Conservation (phyloP, 495 filamentous ascomycete genomes). For the Tetracladium setigerum region DNA sequence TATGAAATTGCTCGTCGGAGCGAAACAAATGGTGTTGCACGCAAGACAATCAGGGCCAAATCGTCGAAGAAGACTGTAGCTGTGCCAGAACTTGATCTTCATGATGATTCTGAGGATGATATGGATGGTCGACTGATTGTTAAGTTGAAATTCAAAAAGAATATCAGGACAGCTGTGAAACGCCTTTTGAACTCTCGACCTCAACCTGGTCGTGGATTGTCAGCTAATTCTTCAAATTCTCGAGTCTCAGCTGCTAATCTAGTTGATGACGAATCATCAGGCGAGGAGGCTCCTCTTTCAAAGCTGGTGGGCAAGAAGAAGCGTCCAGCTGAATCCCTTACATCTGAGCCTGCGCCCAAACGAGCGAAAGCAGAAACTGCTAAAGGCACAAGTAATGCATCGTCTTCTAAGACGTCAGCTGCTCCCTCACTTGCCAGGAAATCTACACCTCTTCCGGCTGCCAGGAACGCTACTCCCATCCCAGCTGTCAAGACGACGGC, state of each 20-base stretch:
- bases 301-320: slow-evolving; percentile 5
- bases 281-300: slow-evolving; percentile 4
- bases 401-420: background rate
- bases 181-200: no score
- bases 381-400: background rate
- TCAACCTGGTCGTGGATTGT: no score
- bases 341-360: slow-evolving; percentile 12
- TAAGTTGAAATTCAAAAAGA: slow-evolving; percentile 20
- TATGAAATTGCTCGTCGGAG: slow-evolving; percentile 18
- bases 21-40: slow-evolving; percentile 18
- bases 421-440: background rate
- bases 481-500: slow-evolving; percentile 9
- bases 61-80: slow-evolving; percentile 14
- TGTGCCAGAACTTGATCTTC: slow-evolving; percentile 4
- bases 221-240: no score
- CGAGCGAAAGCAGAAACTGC: slow-evolving; percentile 11
- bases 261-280: background rate
- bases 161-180: background rate
- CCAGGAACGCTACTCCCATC: background rate
- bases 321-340: slow-evolving; percentile 4
- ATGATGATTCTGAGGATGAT: background rate
- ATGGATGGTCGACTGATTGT: slow-evolving; percentile 7
- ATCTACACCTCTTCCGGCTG: background rate
- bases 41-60: slow-evolving; percentile 16
- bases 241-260: background rate